Percentiles rank a stretch among this genome's conserved stretches.
These are phyloP conservation scores for Hymenoscyphus fraxineus DNA, from an alignment of 2,329 filamentous ascomycete species.

Conservation along the genomic window DNA sequence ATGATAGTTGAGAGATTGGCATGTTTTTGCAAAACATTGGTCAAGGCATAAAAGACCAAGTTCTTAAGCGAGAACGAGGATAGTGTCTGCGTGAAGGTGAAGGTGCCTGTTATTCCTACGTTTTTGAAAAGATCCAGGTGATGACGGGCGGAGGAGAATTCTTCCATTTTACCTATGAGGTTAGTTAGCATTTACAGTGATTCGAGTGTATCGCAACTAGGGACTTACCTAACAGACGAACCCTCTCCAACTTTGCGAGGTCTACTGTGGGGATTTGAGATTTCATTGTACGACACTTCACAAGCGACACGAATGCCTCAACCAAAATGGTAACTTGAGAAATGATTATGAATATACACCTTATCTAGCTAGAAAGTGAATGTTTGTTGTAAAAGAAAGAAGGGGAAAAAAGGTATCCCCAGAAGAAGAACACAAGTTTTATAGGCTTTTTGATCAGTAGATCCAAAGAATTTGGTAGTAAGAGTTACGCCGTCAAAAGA, in stretches of 20 bases:
- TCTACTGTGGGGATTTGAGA: background rate
- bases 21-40: background rate
- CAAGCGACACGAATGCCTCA: too few relatives aligned
- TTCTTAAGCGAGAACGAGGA: background rate
- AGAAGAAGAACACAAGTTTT: background rate
- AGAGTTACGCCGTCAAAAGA: background rate
- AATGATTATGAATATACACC: too few relatives aligned
- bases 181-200: background rate
- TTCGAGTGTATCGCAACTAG: too few relatives aligned
- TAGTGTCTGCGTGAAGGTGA: background rate
- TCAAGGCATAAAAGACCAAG: background rate
- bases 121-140: constrained; percentile 1
- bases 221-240: background rate
- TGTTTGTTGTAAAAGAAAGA: too few relatives aligned
- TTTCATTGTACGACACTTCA: background rate
- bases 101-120: constrained; percentile 4
- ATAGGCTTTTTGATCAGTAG: background rate
- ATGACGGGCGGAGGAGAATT: constrained; percentile 8
- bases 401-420: background rate
- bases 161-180: constrained; percentile 3
- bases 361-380: too few relatives aligned
- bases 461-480: background rate
- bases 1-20: background rate
- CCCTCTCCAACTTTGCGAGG: constrained; percentile 2
- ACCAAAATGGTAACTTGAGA: too few relatives aligned